Evolutionary conservation across 768 basidiomycete genomes (phyloP).

Genomic region (Pisolithus tinctorius): DNA sequence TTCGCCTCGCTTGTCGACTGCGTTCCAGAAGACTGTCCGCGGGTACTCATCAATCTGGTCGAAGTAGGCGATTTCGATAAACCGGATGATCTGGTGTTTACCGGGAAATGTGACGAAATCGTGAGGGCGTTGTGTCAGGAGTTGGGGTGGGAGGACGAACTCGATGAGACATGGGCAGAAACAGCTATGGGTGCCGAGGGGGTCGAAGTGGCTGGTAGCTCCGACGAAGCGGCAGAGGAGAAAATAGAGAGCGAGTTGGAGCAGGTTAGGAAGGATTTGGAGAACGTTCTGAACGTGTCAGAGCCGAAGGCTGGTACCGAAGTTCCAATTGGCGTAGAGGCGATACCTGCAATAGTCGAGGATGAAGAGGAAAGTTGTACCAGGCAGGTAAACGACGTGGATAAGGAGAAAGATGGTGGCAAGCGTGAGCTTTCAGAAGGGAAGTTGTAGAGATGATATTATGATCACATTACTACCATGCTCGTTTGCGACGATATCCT

Average conservation of each 20-base stretch:
- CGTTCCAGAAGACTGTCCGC: constrained; percentile 54
- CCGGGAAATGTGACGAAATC: constrained; percentile 68
- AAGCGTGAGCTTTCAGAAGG: too few relatives aligned
- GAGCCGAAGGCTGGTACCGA: constrained; percentile 1
- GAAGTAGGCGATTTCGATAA: constrained; percentile 62
- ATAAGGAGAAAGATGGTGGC: too few relatives aligned
- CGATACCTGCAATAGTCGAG: not conserved
- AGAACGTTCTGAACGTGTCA: constrained; percentile 15
- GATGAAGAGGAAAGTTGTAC: not conserved
- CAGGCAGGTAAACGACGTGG: too few relatives aligned
- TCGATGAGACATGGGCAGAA: constrained; percentile 47
- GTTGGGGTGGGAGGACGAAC: constrained; percentile 70
- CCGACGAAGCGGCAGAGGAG: constrained; percentile 4
- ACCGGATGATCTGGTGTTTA: constrained; percentile 52
- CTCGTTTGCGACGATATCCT: too few relatives aligned
- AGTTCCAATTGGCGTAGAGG: not conserved
- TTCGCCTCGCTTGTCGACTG: constrained; percentile 72
- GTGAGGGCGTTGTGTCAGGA: constrained; percentile 54
- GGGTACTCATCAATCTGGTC: constrained; percentile 88
- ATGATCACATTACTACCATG: too few relatives aligned
- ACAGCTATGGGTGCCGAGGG: constrained; percentile 32
- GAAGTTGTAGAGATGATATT: too few relatives aligned
- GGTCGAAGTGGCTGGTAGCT: not conserved
- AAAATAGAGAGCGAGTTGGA: constrained; percentile 20
- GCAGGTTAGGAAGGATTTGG: constrained; percentile 17